Conservation (phyloP, 805 yeast species). For the Spathaspora girioi region DNA sequence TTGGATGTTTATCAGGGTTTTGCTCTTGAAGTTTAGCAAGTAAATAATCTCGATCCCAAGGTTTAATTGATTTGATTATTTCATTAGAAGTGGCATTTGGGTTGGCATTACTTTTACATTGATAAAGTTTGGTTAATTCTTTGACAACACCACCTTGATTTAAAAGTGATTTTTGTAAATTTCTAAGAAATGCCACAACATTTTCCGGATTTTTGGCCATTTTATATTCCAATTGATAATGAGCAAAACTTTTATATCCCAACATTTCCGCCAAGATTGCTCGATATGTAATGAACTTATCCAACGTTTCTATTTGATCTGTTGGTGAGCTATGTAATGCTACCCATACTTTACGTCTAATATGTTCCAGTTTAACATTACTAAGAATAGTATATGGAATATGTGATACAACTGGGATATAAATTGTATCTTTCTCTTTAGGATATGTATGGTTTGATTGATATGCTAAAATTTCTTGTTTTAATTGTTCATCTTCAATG, state of each 20-base stretch:
- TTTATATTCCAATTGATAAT: constrained; percentile 81
- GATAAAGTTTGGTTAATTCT: constrained; percentile 54
- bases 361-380: constrained; percentile 48
- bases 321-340: constrained; percentile 63
- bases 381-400: constrained; percentile 64
- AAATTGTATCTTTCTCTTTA: constrained; percentile 8
- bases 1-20: constrained; percentile 20
- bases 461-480: constrained; percentile 21
- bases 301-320: constrained; percentile 58
- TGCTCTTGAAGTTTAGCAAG: constrained; percentile 18
- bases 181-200: constrained; percentile 65
- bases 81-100: constrained; percentile 10
- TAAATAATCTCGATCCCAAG: constrained; percentile 89
- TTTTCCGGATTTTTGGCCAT: constrained; percentile 82
- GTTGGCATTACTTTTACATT: constrained; percentile 18
- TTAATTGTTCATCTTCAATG: constrained; percentile 18
- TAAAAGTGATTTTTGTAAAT: constrained; percentile 50
- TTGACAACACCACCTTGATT: constrained; percentile 45
- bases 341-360: constrained; percentile 72
- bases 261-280: constrained; percentile 69
- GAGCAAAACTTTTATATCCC: constrained; percentile 67
- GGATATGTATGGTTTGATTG: constrained; percentile 21
- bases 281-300: constrained; percentile 58
- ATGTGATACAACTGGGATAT: constrained; percentile 48
- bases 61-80: constrained; percentile 51